Conservation (phyloP, 257 asterid species). For the Gynochthodes officinalis region DNA sequence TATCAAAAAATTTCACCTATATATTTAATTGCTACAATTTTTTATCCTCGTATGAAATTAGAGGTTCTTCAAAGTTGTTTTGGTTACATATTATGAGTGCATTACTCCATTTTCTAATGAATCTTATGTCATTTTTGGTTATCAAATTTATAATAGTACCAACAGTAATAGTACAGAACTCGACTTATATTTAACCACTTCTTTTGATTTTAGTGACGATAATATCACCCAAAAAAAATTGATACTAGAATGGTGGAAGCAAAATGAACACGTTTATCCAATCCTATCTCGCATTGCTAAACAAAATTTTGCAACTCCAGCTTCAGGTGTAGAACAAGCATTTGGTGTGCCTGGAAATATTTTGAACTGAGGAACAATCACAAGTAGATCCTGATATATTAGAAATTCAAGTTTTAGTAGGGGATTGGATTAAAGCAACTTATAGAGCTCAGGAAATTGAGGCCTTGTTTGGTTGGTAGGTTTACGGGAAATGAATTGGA, state of each 20-base stretch:
- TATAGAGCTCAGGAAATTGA: not conserved
- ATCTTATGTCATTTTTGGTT: not conserved
- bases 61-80: not conserved
- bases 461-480: no score
- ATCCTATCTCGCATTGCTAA: not conserved
- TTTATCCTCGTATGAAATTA: not conserved
- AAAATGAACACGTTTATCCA: not conserved
- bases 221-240: not conserved
- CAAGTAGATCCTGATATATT: no score
- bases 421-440: conserved; percentile 6
- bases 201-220: not conserved
- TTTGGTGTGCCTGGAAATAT: not conserved
- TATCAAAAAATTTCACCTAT: not conserved
- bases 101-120: not conserved
- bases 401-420: not conserved
- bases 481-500: no score
- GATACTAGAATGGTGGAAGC: not conserved
- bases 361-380: no score
- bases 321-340: not conserved
- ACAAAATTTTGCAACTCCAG: not conserved
- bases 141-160: not conserved
- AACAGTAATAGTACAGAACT: not conserved
- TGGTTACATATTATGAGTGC: not conserved
- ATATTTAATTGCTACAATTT: not conserved
- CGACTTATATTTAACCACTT: not conserved